Conservation (phyloP, 177 flowering plant genomes). For the Vitis hybrid region DNA sequence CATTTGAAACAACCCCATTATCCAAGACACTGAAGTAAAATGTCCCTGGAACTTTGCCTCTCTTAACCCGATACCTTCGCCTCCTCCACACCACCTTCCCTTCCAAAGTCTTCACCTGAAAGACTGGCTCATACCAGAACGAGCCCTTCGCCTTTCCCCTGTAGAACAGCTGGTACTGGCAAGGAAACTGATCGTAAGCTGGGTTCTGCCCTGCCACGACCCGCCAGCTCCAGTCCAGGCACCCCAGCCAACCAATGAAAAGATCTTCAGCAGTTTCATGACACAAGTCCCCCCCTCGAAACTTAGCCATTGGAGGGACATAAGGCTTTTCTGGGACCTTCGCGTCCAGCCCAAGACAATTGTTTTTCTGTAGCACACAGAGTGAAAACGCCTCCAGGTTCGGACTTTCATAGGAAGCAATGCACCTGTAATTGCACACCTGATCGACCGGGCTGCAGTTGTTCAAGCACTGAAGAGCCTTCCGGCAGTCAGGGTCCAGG, state of each 20-base stretch:
- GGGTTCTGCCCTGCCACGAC: constrained; percentile 97
- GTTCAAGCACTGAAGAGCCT: constrained; percentile 90
- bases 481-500: constrained; percentile 80
- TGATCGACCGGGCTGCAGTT: constrained; percentile 93
- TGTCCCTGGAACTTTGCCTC: constrained; percentile 72
- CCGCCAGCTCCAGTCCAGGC: constrained; percentile 92
- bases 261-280: constrained; percentile 90
- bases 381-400: constrained; percentile 83
- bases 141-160: constrained; percentile 88
- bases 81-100: constrained; percentile 85
- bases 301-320: constrained; percentile 64
- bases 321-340: constrained; percentile 69
- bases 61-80: constrained; percentile 74
- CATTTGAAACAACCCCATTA: constrained; percentile 94
- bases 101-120: constrained; percentile 78
- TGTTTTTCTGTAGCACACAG: constrained; percentile 84
- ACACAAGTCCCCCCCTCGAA: constrained; percentile 54
- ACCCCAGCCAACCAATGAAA: constrained; percentile 91
- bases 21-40: constrained; percentile 85
- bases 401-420: constrained; percentile 91
- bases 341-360: constrained; percentile 86
- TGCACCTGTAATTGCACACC: constrained; percentile 85
- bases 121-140: constrained; percentile 97
- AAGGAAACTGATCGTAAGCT: constrained; percentile 96
- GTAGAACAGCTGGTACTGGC: constrained; percentile 93